phyloP scores from a whole-genome alignment of 192 early-diverging fungal species.

The Umbelopsis sp. region DNA sequence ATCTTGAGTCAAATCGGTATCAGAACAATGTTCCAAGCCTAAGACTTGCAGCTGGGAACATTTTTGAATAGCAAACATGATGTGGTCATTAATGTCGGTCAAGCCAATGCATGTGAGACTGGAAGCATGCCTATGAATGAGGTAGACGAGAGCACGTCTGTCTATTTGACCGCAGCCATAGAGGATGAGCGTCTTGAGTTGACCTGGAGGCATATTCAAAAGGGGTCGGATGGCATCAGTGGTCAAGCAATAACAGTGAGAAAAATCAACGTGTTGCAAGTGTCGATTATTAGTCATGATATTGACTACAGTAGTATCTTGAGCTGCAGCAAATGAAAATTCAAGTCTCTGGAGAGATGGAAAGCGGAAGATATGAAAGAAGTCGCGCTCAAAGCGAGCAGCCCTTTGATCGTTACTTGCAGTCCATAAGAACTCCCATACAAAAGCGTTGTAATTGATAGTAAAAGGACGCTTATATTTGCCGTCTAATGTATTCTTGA shows the following conservation, averaged over 20 bases:
- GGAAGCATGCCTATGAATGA: constrained; percentile 21
- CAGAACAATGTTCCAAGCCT: constrained; percentile 35
- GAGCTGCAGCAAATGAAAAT: constrained; percentile 35
- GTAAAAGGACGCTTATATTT: constrained; percentile 11
- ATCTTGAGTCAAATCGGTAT: constrained; percentile 18
- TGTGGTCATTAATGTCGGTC: constrained; percentile 33
- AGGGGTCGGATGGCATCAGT: constrained; percentile 34
- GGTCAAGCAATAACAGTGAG: constrained; percentile 35
- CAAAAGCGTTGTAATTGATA: constrained; percentile 24
- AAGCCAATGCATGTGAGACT: constrained; percentile 24
- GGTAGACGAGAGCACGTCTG: not conserved
- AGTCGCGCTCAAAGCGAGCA: constrained; percentile 27
- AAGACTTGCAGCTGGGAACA: constrained; percentile 21
- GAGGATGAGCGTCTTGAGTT: constrained; percentile 24
- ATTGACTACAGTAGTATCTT: constrained; percentile 19
- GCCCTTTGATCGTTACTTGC: constrained; percentile 23
- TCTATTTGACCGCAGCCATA: constrained; percentile 38
- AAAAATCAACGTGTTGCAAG: constrained; percentile 30
- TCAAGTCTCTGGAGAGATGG: constrained; percentile 23
- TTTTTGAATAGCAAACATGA: constrained; percentile 26
- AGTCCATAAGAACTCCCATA: constrained; percentile 29
- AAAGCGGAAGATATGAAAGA: constrained; percentile 33
- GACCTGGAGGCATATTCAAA: constrained; percentile 11
- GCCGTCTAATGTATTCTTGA: constrained; percentile 35
- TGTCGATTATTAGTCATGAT: constrained; percentile 22